Percentiles rank a stretch among this genome's conserved stretches.
These are phyloP conservation scores for Talaromyces funiculosus DNA, from an alignment of 2,329 filamentous ascomycete species.

Conservation along the genomic window DNA sequence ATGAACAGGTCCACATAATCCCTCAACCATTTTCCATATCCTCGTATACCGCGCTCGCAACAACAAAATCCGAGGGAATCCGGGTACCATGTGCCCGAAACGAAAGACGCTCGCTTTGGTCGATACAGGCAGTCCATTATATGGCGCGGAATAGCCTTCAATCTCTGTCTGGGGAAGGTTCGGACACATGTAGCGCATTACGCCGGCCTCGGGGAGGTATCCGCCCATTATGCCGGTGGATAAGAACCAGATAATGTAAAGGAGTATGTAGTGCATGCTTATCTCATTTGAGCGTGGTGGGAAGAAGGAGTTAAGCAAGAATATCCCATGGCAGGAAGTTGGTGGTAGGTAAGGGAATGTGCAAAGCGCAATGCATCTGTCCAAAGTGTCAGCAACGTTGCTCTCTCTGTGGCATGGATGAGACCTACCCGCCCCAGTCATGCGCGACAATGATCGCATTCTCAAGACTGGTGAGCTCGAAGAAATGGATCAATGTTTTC, in stretches of 20 bases:
- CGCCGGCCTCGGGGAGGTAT: background rate
- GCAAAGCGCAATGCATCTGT: background rate
- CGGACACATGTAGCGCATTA: background rate
- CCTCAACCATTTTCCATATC: background rate
- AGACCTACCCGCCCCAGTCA: background rate
- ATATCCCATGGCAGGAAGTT: background rate
- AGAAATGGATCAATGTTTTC: background rate
- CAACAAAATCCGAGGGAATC: background rate
- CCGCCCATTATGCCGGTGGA: background rate
- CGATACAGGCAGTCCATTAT: background rate
- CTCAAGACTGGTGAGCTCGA: background rate
- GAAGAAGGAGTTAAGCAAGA: background rate
- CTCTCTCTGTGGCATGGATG: background rate
- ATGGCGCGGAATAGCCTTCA: background rate
- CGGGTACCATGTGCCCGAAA: background rate
- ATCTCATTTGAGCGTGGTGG: background rate
- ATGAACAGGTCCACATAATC: background rate
- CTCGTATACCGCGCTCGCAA: background rate
- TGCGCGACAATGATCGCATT: background rate
- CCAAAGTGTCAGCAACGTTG: background rate
- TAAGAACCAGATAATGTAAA: background rate
- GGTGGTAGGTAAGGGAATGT: background rate
- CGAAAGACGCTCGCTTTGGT: background rate
- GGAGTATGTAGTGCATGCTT: background rate
- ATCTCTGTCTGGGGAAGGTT: background rate